Evolutionary conservation across 208 protist genomes (phyloP), one percentile per base, ranked within the genome.

Genomic region (Acanthamoeba lenticulata): DNA sequence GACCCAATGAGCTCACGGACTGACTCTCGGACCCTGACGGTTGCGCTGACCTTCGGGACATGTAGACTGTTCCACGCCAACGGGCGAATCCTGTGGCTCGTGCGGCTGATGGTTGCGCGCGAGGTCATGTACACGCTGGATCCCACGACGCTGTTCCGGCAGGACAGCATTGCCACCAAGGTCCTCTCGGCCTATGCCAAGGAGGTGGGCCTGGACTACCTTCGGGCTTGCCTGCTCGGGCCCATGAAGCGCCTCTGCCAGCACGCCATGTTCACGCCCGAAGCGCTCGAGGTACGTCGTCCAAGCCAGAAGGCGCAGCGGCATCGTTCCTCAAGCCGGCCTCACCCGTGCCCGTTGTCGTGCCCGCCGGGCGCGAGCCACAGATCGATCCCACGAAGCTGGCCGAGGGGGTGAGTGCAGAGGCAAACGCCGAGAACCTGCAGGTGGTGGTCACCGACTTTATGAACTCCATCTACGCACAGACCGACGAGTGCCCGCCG

Each of bases 151-250:
- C 77, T 86, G 40, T 86, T 86, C 29, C 40, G 77, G 6, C 44
- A 57, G 13, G 47, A 86, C 77, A 86, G 77, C 47, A 60, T 86
- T 29, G 77, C 77, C 42, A 86, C 77, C 29, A 86, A 86, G 44
- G 29, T 86, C 11, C 40, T 86, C n/a, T 86, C 77, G 24, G 77
- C 77, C 77, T 86, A 86, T 32, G 77, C 77, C 40, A 47, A 55
- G 24, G 44, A 60, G 32, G 47, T 86, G n/a, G 77, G 77, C 47
- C 1, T 60, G 7, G 44, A 19, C 77, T 86, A 86, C 36, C 44
- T 86, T 72, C 17, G 42, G 65, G 65, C 65, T 21, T 74, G 65
- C 36, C 32, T 74, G 29, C 34, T 44, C 3, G 34, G 65, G 7
- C 65, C 65, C 13, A 44, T 74, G 29, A 1, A 24, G 65, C 65